These are phyloP conservation scores for Candolleomyces efflorescens DNA, from an alignment of 768 basidiomycete species.

Conservation along the genomic window DNA sequence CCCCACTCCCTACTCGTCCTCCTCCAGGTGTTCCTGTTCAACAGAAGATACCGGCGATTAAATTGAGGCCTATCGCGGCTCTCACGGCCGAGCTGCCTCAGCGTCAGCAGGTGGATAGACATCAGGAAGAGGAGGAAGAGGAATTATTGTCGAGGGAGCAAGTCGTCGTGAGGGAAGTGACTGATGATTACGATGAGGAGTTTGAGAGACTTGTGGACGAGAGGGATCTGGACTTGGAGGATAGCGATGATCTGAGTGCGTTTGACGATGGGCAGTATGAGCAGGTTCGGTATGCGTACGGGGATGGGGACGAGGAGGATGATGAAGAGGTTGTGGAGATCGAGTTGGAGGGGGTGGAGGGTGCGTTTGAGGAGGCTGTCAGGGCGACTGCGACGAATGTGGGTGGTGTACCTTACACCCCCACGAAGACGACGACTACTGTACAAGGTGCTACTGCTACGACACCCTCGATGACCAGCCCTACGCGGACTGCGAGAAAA, in stretches of 20 bases:
- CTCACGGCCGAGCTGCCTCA: conserved; percentile 18
- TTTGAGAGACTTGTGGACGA: not conserved
- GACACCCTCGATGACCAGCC: not conserved
- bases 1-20: too few relatives aligned
- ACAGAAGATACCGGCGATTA: conserved; percentile 15
- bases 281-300: not conserved
- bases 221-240: not conserved
- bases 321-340: conserved; percentile 10
- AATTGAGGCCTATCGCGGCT: conserved; percentile 17
- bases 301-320: conserved; percentile 7
- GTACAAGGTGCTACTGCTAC: too few relatives aligned
- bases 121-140: conserved; percentile 14
- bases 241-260: conserved; percentile 10
- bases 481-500: conserved; percentile 12
- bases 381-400: too few relatives aligned
- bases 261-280: conserved; percentile 12
- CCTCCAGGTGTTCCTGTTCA: too few relatives aligned
- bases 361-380: too few relatives aligned
- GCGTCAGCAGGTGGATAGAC: not conserved
- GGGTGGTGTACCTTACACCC: too few relatives aligned
- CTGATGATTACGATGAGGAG: not conserved
- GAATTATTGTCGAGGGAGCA: not conserved
- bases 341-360: conserved; percentile 3
- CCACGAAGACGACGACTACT: too few relatives aligned
- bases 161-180: not conserved